Conservation (phyloP, 2,329 filamentous ascomycete species). For the Ascocoryne sarcoides region DNA sequence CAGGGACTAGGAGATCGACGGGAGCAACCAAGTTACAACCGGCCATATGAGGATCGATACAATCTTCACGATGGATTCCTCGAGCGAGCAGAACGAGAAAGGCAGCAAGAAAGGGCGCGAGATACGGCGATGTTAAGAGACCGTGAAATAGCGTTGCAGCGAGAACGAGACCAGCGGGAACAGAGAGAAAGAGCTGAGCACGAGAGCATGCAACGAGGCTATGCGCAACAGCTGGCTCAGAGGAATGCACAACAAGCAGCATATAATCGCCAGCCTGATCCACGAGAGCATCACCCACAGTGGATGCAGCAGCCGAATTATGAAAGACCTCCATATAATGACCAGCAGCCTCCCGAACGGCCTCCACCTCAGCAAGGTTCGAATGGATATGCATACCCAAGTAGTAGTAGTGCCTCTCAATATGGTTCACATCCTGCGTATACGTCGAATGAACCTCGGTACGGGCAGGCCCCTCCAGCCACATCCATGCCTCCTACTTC, state of each 20-base stretch:
- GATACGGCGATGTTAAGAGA: constrained; percentile 29
- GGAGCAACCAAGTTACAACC: constrained; percentile 22
- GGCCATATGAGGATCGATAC: constrained; percentile 24
- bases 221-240: constrained; percentile 21
- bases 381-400: constrained; percentile 22
- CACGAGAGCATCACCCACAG: constrained; percentile 18
- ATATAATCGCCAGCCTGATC: constrained; percentile 22
- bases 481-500: constrained; percentile 27
- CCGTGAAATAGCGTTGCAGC: constrained; percentile 2
- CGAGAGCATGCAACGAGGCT: constrained; percentile 15
- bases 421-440: constrained; percentile 22
- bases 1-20: constrained; percentile 29
- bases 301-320: constrained; percentile 23
- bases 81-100: constrained; percentile 42
- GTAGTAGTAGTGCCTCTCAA: constrained; percentile 15
- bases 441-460: constrained; percentile 19
- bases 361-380: constrained; percentile 11
- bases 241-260: constrained; percentile 14
- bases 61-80: constrained; percentile 43
- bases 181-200: constrained; percentile 32
- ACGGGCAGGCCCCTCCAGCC: constrained; percentile 30
- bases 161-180: constrained; percentile 31
- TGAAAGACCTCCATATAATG: constrained; percentile 18
- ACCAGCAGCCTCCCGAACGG: constrained; percentile 8
- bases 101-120: constrained; percentile 18